Percentiles rank a stretch among this genome's conserved stretches.
These are phyloP conservation scores for Calonectria pseudoreteaudii DNA, from an alignment of 2,329 filamentous ascomycete genomes.

Conservation along the genomic window DNA sequence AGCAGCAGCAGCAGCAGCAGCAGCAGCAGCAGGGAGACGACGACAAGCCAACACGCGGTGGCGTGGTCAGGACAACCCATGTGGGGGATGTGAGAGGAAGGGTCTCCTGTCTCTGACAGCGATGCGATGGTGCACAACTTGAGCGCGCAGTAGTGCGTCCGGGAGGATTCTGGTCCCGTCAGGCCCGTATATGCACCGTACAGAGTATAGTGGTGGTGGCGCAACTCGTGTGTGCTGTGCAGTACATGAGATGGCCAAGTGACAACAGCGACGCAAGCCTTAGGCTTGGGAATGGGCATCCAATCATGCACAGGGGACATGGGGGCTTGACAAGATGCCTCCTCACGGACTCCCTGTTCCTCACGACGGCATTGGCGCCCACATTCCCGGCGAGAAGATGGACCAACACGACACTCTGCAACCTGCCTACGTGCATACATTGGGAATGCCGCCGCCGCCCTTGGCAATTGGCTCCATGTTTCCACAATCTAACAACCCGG, in stretches of 20 bases:
- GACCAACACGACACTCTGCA: not conserved
- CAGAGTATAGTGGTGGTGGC: constrained; percentile 3
- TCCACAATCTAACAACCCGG: not conserved
- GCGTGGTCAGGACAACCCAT: not conserved
- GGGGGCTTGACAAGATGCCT: not conserved
- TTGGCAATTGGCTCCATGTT: not conserved
- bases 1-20: not conserved
- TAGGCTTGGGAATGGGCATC: not conserved
- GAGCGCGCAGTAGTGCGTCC: constrained; percentile 17
- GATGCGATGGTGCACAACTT: not conserved
- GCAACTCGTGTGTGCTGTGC: not conserved
- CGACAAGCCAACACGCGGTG: constrained; percentile 2
- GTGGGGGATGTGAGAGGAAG: not conserved
- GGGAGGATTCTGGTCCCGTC: not conserved
- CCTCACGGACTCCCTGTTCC: constrained; percentile 11
- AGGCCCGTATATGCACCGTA: constrained; percentile 24
- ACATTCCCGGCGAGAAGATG: constrained; percentile 2
- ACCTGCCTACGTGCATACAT: not conserved
- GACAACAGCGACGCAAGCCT: not conserved
- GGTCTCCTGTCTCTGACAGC: not conserved
- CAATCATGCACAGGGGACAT: not conserved
- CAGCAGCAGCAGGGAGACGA: not conserved
- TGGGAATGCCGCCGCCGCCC: not conserved
- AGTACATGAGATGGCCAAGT: not conserved
- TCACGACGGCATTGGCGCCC: constrained; percentile 12